Base-by-base conservation (phyloP, 2,329 filamentous ascomycete genomes). In the Ceratocystis lukuohia region DNA sequence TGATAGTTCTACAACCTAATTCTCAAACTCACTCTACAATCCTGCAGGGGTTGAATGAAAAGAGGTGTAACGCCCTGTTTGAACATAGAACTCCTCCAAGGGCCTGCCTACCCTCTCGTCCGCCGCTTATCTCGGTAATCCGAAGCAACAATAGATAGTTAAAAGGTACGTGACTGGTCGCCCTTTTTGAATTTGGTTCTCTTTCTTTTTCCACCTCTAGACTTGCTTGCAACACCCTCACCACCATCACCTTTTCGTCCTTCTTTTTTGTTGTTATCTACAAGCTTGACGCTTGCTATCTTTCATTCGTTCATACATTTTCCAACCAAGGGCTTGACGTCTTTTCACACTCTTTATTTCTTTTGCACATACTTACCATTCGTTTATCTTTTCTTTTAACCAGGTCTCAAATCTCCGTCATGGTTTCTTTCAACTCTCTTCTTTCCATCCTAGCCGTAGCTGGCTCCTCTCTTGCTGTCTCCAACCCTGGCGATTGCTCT, bases 401-500 rank as follows among this genome's bases (percentile, higher is more conserved):
- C 41, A 53, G 10, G 8, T 28, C 25, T 33, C 15, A 5, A 33
- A 12, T 30, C 10, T 6, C 10, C 45, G 44, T 5, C 28, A 66
- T 66, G 67, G 57, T 62, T 57, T 46, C 66, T 8, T 65, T 70
- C 33, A 50, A 67, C 33, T 64, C 66, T 6, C 62, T 68, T 53
- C 59, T 69, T 33, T 65, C 66, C 30, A 50, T 57, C 53, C 59
- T 68, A 28, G 63, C 67, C 22, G 46, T 61, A 28, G 50, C 65
- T 61, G 65, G 66, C 25, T 57, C 66, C 2, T 63, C 57, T 17
- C 7, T 65, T 10, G 69, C 64, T 10, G 73, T 73, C 53, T 71
- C 72, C 33, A 70, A 74, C 45, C 76, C 76, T 2, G 74, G 74
- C 4, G 66, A 74, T 8, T 78, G 77, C 69, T 74, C 72, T 44